Conservation (phyloP, 73 alveolate species). For the Paramecium caudatum region DNA sequence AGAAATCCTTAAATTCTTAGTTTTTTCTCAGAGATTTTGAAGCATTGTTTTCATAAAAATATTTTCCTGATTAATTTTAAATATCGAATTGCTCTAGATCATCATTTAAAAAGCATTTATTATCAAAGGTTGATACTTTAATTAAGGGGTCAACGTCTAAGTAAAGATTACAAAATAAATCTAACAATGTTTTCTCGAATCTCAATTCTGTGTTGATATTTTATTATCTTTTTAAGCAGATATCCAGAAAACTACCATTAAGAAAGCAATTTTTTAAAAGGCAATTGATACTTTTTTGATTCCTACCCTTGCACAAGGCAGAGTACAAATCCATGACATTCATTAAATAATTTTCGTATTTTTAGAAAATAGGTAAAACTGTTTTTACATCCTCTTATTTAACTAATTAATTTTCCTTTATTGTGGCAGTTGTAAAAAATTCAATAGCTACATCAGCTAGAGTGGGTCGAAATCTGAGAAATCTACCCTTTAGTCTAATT, state of each 20-base stretch:
- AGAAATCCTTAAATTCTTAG: not conserved
- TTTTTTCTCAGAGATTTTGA: not conserved
- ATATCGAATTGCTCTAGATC: constrained; percentile 21
- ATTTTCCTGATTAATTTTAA: constrained; percentile 1
- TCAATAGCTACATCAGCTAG: not conserved
- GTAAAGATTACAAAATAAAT: constrained; percentile 25
- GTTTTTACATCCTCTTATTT: not conserved
- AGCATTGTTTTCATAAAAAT: constrained; percentile 34
- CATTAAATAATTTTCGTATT: constrained; percentile 54
- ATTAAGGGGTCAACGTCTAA: constrained; percentile 53
- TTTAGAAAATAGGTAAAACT: constrained; percentile 10
- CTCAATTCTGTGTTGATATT: not conserved
- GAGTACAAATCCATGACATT: constrained; percentile 38
- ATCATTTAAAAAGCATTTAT: constrained; percentile 29
- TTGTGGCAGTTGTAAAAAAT: constrained; percentile 15
- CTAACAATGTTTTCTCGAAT: constrained; percentile 44
- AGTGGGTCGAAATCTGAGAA: not conserved
- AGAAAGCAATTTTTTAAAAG: not conserved
- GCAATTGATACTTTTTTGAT: constrained; percentile 39
- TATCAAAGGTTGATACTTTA: not conserved
- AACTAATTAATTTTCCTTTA: constrained; percentile 44
- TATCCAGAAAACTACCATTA: constrained; percentile 4
- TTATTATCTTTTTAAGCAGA: constrained; percentile 8
- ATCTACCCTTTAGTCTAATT: not conserved
- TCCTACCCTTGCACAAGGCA: constrained; percentile 54